A percentile compares a stretch with the other conserved stretches of the same genome.
Conservation (phyloP, 257 asterid species). For the Ophiorrhiza pumila region DNA sequence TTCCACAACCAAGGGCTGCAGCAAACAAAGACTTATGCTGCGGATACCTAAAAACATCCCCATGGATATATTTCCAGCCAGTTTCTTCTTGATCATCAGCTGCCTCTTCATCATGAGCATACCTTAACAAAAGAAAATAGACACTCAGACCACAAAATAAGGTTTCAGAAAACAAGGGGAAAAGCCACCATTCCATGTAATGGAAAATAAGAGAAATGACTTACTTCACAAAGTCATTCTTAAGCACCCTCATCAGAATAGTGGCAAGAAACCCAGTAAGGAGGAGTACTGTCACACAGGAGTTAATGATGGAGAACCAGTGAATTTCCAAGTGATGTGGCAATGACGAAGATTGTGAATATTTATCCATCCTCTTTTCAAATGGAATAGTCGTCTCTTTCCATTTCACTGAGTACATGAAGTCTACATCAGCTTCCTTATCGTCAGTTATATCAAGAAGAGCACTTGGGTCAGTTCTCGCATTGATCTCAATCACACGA, state of each 20-base stretch:
- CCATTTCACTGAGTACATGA: slow-evolving; percentile 52
- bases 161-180: background rate
- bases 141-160: background rate
- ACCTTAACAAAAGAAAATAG: slow-evolving; percentile 23
- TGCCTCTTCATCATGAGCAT: slow-evolving; percentile 53
- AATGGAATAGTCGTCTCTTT: slow-evolving; percentile 48
- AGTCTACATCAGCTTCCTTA: slow-evolving; percentile 45
- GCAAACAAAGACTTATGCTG: slow-evolving; percentile 48
- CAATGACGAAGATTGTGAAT: slow-evolving; percentile 45
- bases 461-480: slow-evolving; percentile 47
- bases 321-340: slow-evolving; percentile 60
- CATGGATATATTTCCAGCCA: slow-evolving; percentile 64
- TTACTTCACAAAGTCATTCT: slow-evolving; percentile 53
- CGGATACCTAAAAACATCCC: slow-evolving; percentile 60
- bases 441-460: slow-evolving; percentile 50
- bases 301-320: slow-evolving; percentile 61
- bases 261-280: slow-evolving; percentile 60
- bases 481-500: slow-evolving; percentile 49
- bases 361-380: slow-evolving; percentile 58
- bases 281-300: slow-evolving; percentile 61
- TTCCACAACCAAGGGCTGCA: slow-evolving; percentile 52
- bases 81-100: slow-evolving; percentile 61
- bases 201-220: slow-evolving; percentile 12
- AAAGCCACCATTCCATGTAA: background rate
- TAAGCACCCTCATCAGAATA: slow-evolving; percentile 57